These are phyloP conservation scores for Cladosporium sp. DNA, from an alignment of 2,329 filamentous ascomycete genomes.

Conservation along the genomic window DNA sequence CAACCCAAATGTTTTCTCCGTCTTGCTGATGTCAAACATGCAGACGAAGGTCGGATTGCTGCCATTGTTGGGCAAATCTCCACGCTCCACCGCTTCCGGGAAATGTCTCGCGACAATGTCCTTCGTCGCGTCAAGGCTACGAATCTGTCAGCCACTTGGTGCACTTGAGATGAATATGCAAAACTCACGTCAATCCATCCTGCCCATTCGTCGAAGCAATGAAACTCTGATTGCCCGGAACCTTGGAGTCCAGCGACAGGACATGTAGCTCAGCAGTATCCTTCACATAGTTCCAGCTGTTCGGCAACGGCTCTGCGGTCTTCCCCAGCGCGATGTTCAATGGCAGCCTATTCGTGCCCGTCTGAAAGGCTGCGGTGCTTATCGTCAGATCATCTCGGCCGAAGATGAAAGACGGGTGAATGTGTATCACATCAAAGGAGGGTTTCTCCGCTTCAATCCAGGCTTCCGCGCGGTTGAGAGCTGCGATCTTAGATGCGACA, in stretches of 20 bases:
- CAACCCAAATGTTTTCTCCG: slow-evolving; percentile 18
- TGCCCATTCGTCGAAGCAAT: too few species aligned
- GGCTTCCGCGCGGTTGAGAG: slow-evolving; percentile 13
- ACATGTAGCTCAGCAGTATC: slow-evolving; percentile 29
- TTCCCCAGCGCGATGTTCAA: slow-evolving; percentile 16
- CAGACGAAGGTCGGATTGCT: background rate
- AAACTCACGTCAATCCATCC: background rate
- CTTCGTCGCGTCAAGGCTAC: slow-evolving; percentile 16
- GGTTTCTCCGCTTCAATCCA: slow-evolving; percentile 16
- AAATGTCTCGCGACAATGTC: slow-evolving; percentile 15
- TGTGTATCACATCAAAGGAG: slow-evolving; percentile 20
- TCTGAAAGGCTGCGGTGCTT: slow-evolving; percentile 10
- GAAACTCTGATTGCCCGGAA: background rate
- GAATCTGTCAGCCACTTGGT: background rate
- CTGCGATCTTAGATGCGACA: slow-evolving; percentile 16
- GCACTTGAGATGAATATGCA: too few species aligned
- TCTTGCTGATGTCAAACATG: slow-evolving; percentile 16
- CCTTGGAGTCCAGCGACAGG: slow-evolving; percentile 16
- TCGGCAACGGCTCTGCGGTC: slow-evolving; percentile 4
- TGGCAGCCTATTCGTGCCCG: slow-evolving; percentile 19
- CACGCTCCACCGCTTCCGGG: slow-evolving; percentile 13
- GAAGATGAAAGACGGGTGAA: slow-evolving; percentile 21
- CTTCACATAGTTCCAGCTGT: slow-evolving; percentile 16
- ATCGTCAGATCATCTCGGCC: slow-evolving; percentile 23
- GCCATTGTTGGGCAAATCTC: slow-evolving; percentile 15